phyloP scores from a whole-genome alignment of 176 grass and related monocot species.

The Avena eriantha region DNA sequence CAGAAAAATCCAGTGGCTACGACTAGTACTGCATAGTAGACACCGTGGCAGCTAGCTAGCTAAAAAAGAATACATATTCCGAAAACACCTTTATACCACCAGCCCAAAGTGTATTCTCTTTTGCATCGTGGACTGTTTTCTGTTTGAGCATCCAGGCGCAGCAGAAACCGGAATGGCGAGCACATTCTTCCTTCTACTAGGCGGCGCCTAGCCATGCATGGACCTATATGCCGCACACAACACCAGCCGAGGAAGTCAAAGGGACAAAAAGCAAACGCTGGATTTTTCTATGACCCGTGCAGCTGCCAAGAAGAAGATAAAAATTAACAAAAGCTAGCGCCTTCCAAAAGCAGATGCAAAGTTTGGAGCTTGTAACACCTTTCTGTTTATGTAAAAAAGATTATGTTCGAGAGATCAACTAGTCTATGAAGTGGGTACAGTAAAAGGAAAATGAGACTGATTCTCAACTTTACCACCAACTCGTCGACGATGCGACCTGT shows the following conservation, averaged over 20 bases:
- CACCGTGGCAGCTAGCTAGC: too few relatives aligned
- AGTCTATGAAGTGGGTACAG: not conserved
- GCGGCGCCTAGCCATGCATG: conserved; percentile 37
- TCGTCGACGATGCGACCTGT: not conserved
- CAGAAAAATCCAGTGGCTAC: too few relatives aligned
- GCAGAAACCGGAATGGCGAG: not conserved
- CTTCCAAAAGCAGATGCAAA: conserved; percentile 33
- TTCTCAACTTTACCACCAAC: not conserved
- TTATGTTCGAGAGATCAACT: not conserved
- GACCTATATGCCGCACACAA: not conserved
- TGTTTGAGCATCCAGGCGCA: too few relatives aligned
- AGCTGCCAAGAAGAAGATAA: conserved; percentile 36
- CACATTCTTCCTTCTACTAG: conserved; percentile 36
- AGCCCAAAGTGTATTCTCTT: not conserved
- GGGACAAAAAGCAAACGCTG: conserved; percentile 7
- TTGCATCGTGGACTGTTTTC: not conserved
- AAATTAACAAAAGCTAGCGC: not conserved
- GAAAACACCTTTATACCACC: too few relatives aligned
- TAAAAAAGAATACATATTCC: too few relatives aligned
- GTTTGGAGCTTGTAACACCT: conserved; percentile 17
- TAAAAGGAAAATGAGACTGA: not conserved
- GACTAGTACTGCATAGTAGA: too few relatives aligned
- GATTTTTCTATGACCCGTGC: conserved; percentile 26
- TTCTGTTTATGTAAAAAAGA: not conserved
- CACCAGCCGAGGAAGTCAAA: not conserved